phyloP scores from a whole-genome alignment of 1,139 yeast genomes.

The Yamadazyma mexicana region DNA sequence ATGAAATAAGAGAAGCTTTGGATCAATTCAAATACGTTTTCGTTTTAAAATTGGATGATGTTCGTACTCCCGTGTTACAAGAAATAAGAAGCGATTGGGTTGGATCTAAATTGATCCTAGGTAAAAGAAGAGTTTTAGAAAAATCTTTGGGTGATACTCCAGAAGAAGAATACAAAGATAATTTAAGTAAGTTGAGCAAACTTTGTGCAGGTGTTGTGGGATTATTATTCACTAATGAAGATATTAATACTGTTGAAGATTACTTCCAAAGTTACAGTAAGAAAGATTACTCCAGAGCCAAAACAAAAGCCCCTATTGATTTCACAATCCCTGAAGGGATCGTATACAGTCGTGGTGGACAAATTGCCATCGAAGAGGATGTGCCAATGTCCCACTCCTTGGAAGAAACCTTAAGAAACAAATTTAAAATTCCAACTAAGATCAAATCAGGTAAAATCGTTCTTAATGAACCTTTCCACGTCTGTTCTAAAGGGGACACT shows the following conservation, averaged over 20 bases:
- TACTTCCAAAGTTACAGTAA: slow-evolving; percentile 78
- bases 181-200: slow-evolving; percentile 67
- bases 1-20: slow-evolving; percentile 79
- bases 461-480: slow-evolving; percentile 72
- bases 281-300: slow-evolving; percentile 88
- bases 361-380: slow-evolving; percentile 84
- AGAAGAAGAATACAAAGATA: slow-evolving; percentile 88
- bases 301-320: slow-evolving; percentile 76
- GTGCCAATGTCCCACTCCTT: slow-evolving; percentile 95
- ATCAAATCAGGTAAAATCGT: slow-evolving; percentile 86
- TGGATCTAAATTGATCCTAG: slow-evolving; percentile 85
- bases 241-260: slow-evolving; percentile 77
- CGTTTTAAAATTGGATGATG: slow-evolving; percentile 86
- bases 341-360: slow-evolving; percentile 94
- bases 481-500: slow-evolving; percentile 76
- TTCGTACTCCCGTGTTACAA: slow-evolving; percentile 93
- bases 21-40: slow-evolving; percentile 79
- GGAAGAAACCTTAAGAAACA: slow-evolving; percentile 88
- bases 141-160: slow-evolving; percentile 87
- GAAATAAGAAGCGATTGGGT: slow-evolving; percentile 90
- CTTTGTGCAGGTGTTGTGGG: slow-evolving; percentile 76
- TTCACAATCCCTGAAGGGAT: slow-evolving; percentile 88
- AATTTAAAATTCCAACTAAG: slow-evolving; percentile 87
- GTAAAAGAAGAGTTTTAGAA: slow-evolving; percentile 89
- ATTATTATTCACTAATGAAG: slow-evolving; percentile 82